Conservation (phyloP, 495 filamentous ascomycete species). For the Paragyromitra xinjiangensis region DNA sequence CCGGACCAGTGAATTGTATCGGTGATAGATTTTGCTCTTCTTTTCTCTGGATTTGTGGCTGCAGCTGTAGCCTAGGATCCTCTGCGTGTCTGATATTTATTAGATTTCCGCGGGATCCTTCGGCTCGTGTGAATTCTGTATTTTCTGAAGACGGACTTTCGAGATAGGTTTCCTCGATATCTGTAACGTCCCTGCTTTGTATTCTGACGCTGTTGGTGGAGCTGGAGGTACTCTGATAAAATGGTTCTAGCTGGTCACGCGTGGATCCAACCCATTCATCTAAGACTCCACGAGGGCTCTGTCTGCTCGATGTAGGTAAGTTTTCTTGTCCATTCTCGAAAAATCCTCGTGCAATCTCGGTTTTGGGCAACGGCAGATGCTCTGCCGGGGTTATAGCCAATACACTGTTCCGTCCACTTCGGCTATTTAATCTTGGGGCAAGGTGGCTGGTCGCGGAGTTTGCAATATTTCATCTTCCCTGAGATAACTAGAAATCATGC, state of each 20-base stretch:
- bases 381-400: background rate
- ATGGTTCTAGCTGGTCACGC: background rate
- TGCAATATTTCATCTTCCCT: background rate
- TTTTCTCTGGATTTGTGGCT: background rate
- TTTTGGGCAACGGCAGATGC: background rate
- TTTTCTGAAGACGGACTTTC: slow-evolving; percentile 8
- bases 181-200: slow-evolving; percentile 1
- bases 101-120: background rate
- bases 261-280: background rate
- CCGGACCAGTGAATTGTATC: background rate
- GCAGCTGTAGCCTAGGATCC: background rate
- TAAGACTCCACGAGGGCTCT: background rate
- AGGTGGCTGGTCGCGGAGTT: background rate
- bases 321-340: background rate
- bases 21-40: background rate
- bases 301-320: background rate
- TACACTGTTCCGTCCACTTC: background rate
- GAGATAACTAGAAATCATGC: background rate
- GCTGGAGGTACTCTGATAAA: background rate
- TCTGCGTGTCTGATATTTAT: background rate
- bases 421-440: background rate
- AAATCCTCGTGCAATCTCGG: slow-evolving; percentile 1
- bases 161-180: background rate
- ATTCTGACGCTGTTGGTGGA: background rate
- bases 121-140: background rate